Conservation (phyloP, 352 stramenopile genomes). For the Elongisporangium prolatum region DNA sequence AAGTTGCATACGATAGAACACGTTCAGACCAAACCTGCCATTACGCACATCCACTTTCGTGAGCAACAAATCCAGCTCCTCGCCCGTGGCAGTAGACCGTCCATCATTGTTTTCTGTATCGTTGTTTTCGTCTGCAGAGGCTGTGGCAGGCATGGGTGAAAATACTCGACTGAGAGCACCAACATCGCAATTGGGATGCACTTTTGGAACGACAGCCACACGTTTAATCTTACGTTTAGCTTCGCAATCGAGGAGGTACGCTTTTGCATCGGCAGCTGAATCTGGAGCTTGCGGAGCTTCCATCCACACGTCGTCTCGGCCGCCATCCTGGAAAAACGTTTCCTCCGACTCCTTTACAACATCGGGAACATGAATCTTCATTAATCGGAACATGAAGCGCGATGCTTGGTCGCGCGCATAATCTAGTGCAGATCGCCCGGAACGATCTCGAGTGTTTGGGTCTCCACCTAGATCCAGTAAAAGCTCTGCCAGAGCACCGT, state of each 20-base stretch:
- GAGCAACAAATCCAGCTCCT: constrained; percentile 50
- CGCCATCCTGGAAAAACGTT: constrained; percentile 19
- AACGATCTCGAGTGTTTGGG: constrained; percentile 28
- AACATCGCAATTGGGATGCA: constrained; percentile 57
- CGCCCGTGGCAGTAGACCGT: constrained; percentile 18
- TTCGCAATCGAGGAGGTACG: constrained; percentile 51
- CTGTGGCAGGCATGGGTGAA: not conserved
- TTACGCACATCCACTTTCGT: constrained; percentile 79
- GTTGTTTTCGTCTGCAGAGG: constrained; percentile 5
- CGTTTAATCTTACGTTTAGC: constrained; percentile 49
- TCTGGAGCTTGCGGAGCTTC: constrained; percentile 15
- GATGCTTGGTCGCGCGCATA: constrained; percentile 53
- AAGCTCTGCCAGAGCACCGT: constrained; percentile 38
- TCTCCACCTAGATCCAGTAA: constrained; percentile 37
- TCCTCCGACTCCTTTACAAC: constrained; percentile 17
- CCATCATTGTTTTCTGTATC: constrained; percentile 5
- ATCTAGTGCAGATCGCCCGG: constrained; percentile 38
- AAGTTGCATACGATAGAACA: constrained; percentile 75
- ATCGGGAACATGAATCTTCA: constrained; percentile 31
- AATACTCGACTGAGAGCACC: constrained; percentile 45
- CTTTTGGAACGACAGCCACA: constrained; percentile 30
- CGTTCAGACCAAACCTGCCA: constrained; percentile 64
- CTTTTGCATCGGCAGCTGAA: constrained; percentile 41
- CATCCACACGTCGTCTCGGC: not conserved
- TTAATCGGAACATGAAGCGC: constrained; percentile 45